Evolutionary conservation across 2,329 filamentous ascomycete genomes (phyloP), one percentile per base, ranked within the genome.

Genomic region (Aspergillus sp.): DNA sequence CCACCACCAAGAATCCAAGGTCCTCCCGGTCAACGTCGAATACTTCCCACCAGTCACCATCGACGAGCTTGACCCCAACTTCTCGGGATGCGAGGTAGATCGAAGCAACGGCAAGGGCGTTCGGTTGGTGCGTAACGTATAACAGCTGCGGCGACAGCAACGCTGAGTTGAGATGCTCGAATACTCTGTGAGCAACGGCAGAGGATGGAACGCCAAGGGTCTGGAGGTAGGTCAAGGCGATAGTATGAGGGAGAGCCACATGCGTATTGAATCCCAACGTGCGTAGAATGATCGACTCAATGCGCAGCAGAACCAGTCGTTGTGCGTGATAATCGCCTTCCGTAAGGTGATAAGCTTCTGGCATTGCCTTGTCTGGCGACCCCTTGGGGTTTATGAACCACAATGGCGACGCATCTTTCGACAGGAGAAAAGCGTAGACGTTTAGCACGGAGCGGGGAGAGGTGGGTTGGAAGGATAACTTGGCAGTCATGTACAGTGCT

Each of bases 21-120:
- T 96, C 92, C 80, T 99, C 95, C 54, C 95, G 84, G 70, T 97
- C 93, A 7, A 95, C 91, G 75, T 99, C 95, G 74, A 98, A 98
- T 0, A 98, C 91, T 76, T 97, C 93, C 95, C 95, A 99, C 95
- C 95, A 99, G 64, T 91, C 88, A 51, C 85, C 86, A 64, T 90
- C 90, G 0, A 94, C 92, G 77, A 97, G 83, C 74, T 91, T 92
- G 11, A 90, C 86, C 0, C 84, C 88, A 1, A 86, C 75, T 66
- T 98, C 92, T 48, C 88, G 84, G 0, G 92, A 90, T 0, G 94
- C 91, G n/a, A 92, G 86, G 73, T 98, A 99, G 32, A 97, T 90
- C 1, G 93, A 91, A 1, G 93, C 91, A 2, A 92, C 91, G 4
- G 95, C 94, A 8, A 99, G 81, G 23, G 88, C 86, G 63, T 90